These are phyloP conservation scores for Fusarium sp. DNA, from an alignment of 2,329 filamentous ascomycete genomes.

Conservation along the genomic window DNA sequence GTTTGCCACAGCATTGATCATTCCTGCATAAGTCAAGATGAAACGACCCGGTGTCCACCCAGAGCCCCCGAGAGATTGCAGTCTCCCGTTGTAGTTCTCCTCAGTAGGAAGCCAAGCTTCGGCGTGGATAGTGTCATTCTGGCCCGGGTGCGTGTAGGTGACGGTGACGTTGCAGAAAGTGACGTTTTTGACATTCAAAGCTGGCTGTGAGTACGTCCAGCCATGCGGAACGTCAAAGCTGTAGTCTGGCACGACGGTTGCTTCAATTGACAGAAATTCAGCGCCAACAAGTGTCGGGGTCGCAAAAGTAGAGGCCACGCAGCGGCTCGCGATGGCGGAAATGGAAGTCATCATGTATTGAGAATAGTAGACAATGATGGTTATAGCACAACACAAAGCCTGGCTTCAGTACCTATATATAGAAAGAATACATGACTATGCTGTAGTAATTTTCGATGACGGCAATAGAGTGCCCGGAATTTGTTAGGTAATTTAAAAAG, in stretches of 20 bases:
- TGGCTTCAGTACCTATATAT: too few species aligned
- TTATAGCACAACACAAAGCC: too few species aligned
- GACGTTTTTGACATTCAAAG: slow-evolving; percentile 2
- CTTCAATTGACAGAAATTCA: slow-evolving; percentile 1
- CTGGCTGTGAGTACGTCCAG: slow-evolving; percentile 24
- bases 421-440: too few species aligned
- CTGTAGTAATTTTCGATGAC: too few species aligned
- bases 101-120: slow-evolving; percentile 20
- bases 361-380: too few species aligned
- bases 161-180: slow-evolving; percentile 31
- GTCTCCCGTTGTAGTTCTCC: slow-evolving; percentile 15
- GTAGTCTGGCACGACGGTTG: slow-evolving; percentile 15
- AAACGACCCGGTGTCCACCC: slow-evolving; percentile 26
- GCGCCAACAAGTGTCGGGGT: not conserved
- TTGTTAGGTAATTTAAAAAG: too few species aligned
- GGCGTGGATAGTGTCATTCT: slow-evolving; percentile 17
- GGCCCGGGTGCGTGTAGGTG: slow-evolving; percentile 25
- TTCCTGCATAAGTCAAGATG: not conserved
- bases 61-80: slow-evolving; percentile 26
- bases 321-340: not conserved
- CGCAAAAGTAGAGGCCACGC: not conserved
- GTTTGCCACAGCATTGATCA: slow-evolving; percentile 16
- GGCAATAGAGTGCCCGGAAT: too few species aligned
- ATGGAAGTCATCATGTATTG: too few species aligned
- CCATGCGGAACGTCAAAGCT: slow-evolving; percentile 14